Base-by-base conservation (phyloP, 2,329 filamentous ascomycete genomes). In the Aureobasidium sp. region DNA sequence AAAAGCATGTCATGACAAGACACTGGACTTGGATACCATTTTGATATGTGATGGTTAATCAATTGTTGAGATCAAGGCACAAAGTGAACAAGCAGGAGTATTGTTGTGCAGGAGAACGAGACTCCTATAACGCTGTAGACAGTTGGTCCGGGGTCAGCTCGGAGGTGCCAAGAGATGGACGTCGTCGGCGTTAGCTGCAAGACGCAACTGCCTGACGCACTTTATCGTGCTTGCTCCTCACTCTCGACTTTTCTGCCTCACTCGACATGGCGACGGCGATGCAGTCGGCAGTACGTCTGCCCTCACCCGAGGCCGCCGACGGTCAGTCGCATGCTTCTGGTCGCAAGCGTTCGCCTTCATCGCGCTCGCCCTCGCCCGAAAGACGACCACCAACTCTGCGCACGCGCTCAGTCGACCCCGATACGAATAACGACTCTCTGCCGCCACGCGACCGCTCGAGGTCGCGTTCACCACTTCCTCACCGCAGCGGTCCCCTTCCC, bases 401-500 rank as follows among this genome's bases (percentile, higher is more conserved):
- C 51, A 67, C 67, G 20, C 65, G 70, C 17, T 61, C 57, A n/a
- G 37, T 12, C 56, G 55, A 58, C 36, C 55, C 41, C 8, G 29
- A 47, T 20, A 14, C 42, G 27, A 47, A 58, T 5, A 12, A 41
- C 25, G 44, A 37, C 9, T 34, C 56, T 29, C 20, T 22, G 17
- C 56, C 56, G 1, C 34, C 56, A 9, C 68, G 71, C 29, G 68
- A 72, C 44, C 57, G 45, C 12, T 41, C 56, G 36, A 47, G 57
- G 3, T 60, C 57, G 27, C 57, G 56, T 9, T 60, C 56, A n/a
- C 70, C 70, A 25, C 41, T 41, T 1, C 69, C 67, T 14, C 66
- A 62, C 37, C 67, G 71, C 3, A 67, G 69, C 20, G 69, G 71
- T 20, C 74, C 75, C 68, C 76, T 77, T 2, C 78, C 81, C 22